Base-by-base conservation (phyloP, 805 yeast genomes). In the Yarrowia yakushimensis region DNA sequence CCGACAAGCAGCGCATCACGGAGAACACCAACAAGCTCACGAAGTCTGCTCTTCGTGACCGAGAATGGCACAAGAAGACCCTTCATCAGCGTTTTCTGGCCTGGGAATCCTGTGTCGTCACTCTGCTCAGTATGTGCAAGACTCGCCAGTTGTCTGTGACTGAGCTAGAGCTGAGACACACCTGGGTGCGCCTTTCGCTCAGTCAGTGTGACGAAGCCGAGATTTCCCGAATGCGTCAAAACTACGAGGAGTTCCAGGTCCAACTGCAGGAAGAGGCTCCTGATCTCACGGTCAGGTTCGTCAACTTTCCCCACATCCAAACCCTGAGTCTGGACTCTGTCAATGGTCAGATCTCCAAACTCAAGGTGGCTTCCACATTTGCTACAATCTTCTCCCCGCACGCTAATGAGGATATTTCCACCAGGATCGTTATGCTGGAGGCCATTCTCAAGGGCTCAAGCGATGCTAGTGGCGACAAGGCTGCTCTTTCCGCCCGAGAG, bases 281-380 rank as follows among this genome's bases (percentile, higher is more conserved):
- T 0, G 62, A 60, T 1, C 36, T 78, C 2, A 70, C 73, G 9
- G 73, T 86, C 0, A 68, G 72, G 0, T 84, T 81, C 70, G 78
- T 83, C 0, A 90, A 91, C 69, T 87, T 81, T 66, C 75, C 78
- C 1, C 75, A 79, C 63, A 82, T 92, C 15, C 86, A 90, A 1
- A 74, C 78, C 0, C 72, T 92, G 2, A 84, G 80, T 42, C 59
- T 72, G 1, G 74, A 77, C 0, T 77, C 81, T 5, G 78, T 89
- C 9, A 78, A 78, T 34, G 77, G 83, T 4, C 92, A 90, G 67
- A 75, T 85, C 18, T 85, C 92, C 1, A 88, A 90, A 57, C 77
- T 88, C 13, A 82, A 84, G 27, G 88, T 93, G 0, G 81, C 90
- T 45, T 76, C 86, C 0, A 79, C 85, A 12, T 88, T 88, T 67